Conservation (phyloP, 2,329 filamentous ascomycete genomes). For the Chrysoporthe cubensis region DNA sequence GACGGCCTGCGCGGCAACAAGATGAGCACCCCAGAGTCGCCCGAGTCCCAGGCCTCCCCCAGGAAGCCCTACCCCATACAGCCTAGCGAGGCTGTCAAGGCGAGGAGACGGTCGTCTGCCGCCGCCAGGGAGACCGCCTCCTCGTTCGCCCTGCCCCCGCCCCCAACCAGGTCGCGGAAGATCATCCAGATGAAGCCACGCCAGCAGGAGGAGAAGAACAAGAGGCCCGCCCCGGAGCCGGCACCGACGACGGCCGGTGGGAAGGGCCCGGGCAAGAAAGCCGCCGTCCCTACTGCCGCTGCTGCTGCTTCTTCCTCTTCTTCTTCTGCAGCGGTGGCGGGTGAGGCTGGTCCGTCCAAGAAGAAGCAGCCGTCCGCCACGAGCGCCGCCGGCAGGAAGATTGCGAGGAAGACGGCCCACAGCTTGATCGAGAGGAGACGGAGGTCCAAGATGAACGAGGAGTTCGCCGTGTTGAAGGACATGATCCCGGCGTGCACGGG, state of each 20-base stretch:
- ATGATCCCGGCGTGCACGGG: constrained; percentile 97
- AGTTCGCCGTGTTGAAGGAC: constrained; percentile 88
- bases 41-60: constrained; percentile 32
- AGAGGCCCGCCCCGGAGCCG: constrained; percentile 30
- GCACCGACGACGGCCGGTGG: constrained; percentile 31
- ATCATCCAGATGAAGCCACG: constrained; percentile 97
- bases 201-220: constrained; percentile 44
- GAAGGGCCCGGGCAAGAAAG: constrained; percentile 31
- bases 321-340: constrained; percentile 40
- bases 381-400: constrained; percentile 89
- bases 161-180: constrained; percentile 88
- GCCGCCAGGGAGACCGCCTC: constrained; percentile 52
- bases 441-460: constrained; percentile 98
- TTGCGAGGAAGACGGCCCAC: constrained; percentile 93
- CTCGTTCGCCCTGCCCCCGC: constrained; percentile 82
- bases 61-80: constrained; percentile 50
- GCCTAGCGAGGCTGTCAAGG: constrained; percentile 55
- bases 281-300: constrained; percentile 10
- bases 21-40: constrained; percentile 21
- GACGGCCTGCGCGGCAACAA: constrained; percentile 31
- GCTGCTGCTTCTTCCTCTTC: neutral
- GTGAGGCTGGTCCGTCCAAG: constrained; percentile 49
- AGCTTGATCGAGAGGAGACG: constrained; percentile 89
- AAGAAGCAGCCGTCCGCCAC: constrained; percentile 77
- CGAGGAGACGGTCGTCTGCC: constrained; percentile 56